Evolutionary conservation across 2,329 filamentous ascomycete genomes (phyloP).

Genomic region (Neonectria ditissima): DNA sequence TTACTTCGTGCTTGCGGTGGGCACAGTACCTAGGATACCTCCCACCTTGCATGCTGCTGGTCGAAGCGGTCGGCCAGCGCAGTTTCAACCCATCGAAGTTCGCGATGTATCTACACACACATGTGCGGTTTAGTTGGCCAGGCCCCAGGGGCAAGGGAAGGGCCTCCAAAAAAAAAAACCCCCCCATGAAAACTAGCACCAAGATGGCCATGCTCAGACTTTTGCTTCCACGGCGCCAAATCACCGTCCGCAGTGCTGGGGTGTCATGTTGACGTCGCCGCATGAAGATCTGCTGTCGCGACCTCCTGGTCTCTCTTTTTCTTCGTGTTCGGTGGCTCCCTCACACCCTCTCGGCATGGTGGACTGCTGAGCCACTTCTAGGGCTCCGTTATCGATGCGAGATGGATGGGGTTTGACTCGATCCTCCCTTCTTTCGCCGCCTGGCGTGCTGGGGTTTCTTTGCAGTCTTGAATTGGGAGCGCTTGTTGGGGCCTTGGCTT

Average conservation of each 20-base stretch:
- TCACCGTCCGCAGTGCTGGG: constrained; percentile 6
- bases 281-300: constrained; percentile 17
- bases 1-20: too few relatives aligned
- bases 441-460: neutral
- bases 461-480: neutral
- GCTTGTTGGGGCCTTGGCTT: constrained; percentile 10
- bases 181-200: constrained; percentile 2
- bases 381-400: constrained; percentile 9
- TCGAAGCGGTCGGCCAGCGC: constrained; percentile 14
- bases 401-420: constrained; percentile 10
- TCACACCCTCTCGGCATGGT: constrained; percentile 45
- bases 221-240: constrained; percentile 11
- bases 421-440: constrained; percentile 2
- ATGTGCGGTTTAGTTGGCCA: constrained; percentile 5
- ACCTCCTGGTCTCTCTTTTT: constrained; percentile 36
- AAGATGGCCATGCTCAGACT: neutral
- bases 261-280: constrained; percentile 29
- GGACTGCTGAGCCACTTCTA: constrained; percentile 13
- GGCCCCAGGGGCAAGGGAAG: neutral
- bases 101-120: too few relatives aligned
- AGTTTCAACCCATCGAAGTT: neutral
- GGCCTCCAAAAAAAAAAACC: neutral
- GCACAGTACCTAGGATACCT: constrained; percentile 9
- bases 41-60: neutral
- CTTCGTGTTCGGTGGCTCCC: constrained; percentile 50